Conservation (phyloP, 495 filamentous ascomycete species). For the Paragyromitra xinjiangensis region DNA sequence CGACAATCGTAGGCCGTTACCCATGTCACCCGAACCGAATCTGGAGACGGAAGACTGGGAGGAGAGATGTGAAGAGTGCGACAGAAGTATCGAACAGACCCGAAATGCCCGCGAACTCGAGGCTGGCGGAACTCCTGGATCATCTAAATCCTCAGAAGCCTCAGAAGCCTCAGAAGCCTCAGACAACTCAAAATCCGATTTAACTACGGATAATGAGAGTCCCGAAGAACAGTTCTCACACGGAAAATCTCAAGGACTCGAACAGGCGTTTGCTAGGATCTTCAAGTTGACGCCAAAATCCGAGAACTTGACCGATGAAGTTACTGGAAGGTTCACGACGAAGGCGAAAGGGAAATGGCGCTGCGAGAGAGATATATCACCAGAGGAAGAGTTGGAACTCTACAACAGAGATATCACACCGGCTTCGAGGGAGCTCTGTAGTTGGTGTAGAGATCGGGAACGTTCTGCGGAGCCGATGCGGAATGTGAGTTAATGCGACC, state of each 20-base stretch:
- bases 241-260: background rate
- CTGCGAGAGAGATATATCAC: constrained; percentile 3
- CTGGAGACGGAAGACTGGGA: background rate
- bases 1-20: background rate
- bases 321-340: constrained; percentile 18
- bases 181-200: background rate
- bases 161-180: background rate
- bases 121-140: background rate
- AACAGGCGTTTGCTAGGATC: constrained; percentile 2
- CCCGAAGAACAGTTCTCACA: background rate
- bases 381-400: constrained; percentile 24
- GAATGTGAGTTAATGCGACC: background rate
- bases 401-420: constrained; percentile 22
- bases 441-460: constrained; percentile 14
- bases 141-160: background rate
- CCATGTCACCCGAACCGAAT: background rate
- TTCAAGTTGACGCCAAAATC: background rate
- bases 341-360: constrained; percentile 36
- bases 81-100: background rate
- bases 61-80: constrained; percentile 12
- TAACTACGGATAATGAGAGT: background rate
- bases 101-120: background rate
- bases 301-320: constrained; percentile 12
- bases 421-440: constrained; percentile 5
- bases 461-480: background rate